phyloP scores from a whole-genome alignment of 257 asterid genomes.

The Fraxinus cuspidata region DNA sequence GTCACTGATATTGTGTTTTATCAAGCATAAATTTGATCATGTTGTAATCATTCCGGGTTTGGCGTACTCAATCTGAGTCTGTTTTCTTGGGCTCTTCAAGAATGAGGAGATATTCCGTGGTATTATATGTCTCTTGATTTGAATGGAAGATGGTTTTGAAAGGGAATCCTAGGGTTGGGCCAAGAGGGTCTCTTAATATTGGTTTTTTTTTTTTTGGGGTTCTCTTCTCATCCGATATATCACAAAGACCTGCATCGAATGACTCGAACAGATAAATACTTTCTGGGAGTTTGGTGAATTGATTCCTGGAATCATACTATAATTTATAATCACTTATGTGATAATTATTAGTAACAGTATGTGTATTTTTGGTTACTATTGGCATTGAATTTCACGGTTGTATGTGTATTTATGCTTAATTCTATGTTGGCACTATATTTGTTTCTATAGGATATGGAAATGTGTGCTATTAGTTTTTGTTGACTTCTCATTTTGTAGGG shows the following conservation, averaged over 20 bases:
- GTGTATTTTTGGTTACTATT: not conserved
- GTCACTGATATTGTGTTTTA: not conserved
- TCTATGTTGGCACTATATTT: not conserved
- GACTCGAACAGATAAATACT: not conserved
- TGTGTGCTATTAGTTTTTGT: not conserved
- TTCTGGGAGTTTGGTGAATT: not conserved
- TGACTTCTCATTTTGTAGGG: slow-evolving; percentile 46
- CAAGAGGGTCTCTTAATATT: not conserved
- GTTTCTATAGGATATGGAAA: not conserved
- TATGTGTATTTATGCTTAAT: not conserved
- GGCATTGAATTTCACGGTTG: not conserved
- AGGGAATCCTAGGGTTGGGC: not conserved
- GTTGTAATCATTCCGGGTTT: not conserved
- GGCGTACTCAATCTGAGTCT: not conserved
- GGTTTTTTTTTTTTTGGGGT: not conserved
- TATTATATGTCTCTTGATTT: not conserved
- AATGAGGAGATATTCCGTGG: not conserved
- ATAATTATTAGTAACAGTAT: not conserved
- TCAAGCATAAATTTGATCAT: not conserved
- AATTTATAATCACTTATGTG: not conserved
- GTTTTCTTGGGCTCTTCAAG: not conserved
- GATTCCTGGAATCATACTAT: not conserved
- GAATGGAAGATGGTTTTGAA: not conserved
- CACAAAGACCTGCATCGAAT: not conserved
- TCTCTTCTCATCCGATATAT: not conserved